phyloP scores from a whole-genome alignment of 345 rosid genomes.

The Citrus mangshanensis region DNA sequence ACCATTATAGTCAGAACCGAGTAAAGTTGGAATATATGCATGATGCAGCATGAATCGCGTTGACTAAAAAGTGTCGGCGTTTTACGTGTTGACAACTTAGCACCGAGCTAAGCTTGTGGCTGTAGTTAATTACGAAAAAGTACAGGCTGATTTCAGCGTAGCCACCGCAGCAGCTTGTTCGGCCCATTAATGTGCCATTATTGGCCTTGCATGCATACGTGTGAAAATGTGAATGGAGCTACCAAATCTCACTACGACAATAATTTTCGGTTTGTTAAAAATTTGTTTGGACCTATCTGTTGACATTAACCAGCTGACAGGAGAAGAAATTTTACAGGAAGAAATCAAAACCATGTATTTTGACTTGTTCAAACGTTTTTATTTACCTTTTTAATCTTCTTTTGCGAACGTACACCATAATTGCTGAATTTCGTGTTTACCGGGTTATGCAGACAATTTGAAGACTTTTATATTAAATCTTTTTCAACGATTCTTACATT shows the following conservation, averaged over 20 bases:
- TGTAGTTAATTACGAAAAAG: not conserved
- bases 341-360: not conserved
- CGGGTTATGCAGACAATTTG: not conserved
- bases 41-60: slow-evolving; percentile 6
- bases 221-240: not conserved
- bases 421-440: not conserved
- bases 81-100: not conserved
- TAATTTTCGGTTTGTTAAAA: not conserved
- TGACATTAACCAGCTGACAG: not conserved
- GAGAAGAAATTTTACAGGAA: no score
- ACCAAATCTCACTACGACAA: no score
- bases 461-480: no score
- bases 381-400: not conserved
- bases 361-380: not conserved
- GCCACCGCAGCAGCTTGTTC: slow-evolving; percentile 1
- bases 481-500: no score
- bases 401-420: not conserved
- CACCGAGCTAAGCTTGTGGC: not conserved
- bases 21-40: not conserved
- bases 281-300: not conserved
- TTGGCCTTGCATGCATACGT: not conserved
- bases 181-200: not conserved
- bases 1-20: not conserved
- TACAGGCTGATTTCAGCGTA: not conserved
- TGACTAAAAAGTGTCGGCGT: not conserved